Evolutionary conservation across 2,329 filamentous ascomycete genomes (phyloP), one percentile per base, ranked within the genome.

Genomic region (Epichloe amarillans): DNA sequence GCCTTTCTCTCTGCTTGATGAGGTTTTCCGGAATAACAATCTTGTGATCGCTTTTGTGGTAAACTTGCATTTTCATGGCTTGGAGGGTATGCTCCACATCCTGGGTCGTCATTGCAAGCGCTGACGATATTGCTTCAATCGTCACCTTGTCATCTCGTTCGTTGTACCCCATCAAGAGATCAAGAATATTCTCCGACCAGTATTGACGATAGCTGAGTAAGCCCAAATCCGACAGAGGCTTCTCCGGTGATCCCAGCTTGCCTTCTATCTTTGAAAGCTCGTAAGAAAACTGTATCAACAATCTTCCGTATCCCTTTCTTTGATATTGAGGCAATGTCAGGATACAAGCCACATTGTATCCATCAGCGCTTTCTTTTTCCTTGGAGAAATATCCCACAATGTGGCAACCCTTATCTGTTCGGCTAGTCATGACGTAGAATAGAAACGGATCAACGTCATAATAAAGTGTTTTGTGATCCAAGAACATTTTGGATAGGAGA

Each of bases 381-480:
- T 98, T 98, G 51, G 87, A 95, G 67, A 98, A 98, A 64, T 96
- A 98, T n/a, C 93, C 93, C n/a, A 98, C 87, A 47, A 98, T 79
- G 62, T 97, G 93, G 61, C 86, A 93, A 14, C 93, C 93, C 60
- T 89, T 84, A 47, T 95, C 88, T 56, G 90, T 87, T 58, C 86
- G 82, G 40, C 83, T 84, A 26, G 88, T 88, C 91, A 98, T 96
- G 66, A 95, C 91, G 69, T 98, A 98, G 72, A 98, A 98, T 37
- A 98, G 71, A 64, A 98, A 98, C 0, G 93, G 93, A 56, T 98
- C 93, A n/a, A 98, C 93, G 60, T 98, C 93, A 71, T 98, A 98
- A 72, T 96, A 98, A 7, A 98, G 80, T 5, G 93, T 97, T 69
- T 98, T 98, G 66, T 96, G 94, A 57, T 95, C 93, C 38, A 98